Conservation (phyloP, 1,284 basidiomycete species). For the Ustilago shanxiensis region DNA sequence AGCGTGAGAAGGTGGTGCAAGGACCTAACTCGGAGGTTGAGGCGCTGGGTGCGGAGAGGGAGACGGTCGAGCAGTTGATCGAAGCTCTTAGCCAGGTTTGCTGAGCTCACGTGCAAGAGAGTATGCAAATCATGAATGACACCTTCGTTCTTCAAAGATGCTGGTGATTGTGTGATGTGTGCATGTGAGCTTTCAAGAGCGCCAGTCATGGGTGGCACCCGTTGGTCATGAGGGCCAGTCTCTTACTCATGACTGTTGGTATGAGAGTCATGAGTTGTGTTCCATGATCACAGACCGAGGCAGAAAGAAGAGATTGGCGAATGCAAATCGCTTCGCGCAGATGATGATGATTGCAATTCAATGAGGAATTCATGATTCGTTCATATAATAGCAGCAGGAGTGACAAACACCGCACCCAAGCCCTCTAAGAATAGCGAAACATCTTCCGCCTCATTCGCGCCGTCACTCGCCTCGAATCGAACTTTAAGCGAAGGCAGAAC, state of each 20-base stretch:
- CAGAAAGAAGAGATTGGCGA: no score
- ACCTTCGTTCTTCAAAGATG: no score
- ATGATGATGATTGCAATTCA: no score
- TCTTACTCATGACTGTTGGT: no score
- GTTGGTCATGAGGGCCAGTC: no score
- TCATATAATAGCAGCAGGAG: slow-evolving; percentile 15
- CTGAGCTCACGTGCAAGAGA: not conserved
- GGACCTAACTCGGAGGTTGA: slow-evolving; percentile 25
- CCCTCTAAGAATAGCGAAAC: slow-evolving; percentile 12
- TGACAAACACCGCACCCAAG: slow-evolving; percentile 23
- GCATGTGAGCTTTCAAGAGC: no score
- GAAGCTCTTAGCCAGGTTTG: slow-evolving; percentile 33
- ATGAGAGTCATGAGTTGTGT: no score
- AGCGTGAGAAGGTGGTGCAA: slow-evolving; percentile 23
- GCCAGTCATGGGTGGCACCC: no score
- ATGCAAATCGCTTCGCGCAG: no score
- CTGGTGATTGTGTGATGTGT: no score
- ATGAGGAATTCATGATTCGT: no score
- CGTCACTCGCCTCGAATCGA: not conserved
- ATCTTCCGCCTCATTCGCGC: not conserved
- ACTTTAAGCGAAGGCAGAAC: slow-evolving; percentile 20
- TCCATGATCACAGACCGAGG: no score
- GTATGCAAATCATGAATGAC: not conserved
- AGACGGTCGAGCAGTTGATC: slow-evolving; percentile 35
- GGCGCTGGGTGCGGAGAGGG: slow-evolving; percentile 27